phyloP scores from a whole-genome alignment of 2,329 filamentous ascomycete species.

The Ophiostoma tasmaniense region DNA sequence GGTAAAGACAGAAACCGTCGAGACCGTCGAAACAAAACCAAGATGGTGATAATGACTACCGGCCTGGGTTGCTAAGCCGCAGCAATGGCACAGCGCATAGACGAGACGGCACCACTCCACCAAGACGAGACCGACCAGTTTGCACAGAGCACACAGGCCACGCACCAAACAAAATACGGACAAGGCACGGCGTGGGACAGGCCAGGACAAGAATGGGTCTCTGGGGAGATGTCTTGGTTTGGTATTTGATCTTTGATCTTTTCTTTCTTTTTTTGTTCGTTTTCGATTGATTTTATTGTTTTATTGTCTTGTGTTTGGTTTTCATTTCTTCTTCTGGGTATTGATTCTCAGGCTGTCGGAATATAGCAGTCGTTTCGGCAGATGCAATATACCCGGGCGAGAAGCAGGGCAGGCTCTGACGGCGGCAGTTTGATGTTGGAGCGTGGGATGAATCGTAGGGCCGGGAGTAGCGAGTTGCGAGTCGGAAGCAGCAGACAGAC shows the following conservation, averaged over 20 bases:
- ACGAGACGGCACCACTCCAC: not conserved
- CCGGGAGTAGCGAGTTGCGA: not conserved
- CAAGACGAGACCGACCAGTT: not conserved
- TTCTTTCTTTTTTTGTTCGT: not conserved
- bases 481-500: not conserved
- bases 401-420: not conserved
- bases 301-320: not conserved
- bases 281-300: not conserved
- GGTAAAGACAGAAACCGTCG: not conserved
- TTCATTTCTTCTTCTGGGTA: not conserved
- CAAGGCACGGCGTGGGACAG: slow-evolving; percentile 4
- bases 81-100: not conserved
- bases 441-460: not conserved
- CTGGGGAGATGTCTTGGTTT: not conserved
- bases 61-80: not conserved
- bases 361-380: not conserved
- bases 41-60: not conserved
- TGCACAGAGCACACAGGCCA: not conserved
- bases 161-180: not conserved
- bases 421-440: not conserved
- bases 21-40: not conserved
- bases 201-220: not conserved
- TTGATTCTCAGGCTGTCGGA: not conserved
- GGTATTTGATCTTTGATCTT: not conserved
- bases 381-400: not conserved